Evolutionary conservation across 176 grass and related monocot species (phyloP), one percentile per base, ranked within the genome.

Genomic region (Melocanna baccifera): DNA sequence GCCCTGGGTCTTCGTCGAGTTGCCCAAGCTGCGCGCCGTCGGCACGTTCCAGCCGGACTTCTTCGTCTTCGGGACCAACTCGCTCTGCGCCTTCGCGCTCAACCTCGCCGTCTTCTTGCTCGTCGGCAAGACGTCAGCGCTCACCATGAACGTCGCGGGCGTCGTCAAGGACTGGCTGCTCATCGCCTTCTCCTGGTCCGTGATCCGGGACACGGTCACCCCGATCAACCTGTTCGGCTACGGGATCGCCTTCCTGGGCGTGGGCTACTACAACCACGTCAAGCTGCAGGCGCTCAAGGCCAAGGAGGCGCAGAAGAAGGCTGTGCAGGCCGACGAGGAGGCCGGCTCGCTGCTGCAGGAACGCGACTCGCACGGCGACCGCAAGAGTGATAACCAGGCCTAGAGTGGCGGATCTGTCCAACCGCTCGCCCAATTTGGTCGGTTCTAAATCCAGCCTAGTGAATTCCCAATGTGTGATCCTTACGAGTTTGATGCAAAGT

Each of bases 121-220:
- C 4, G 95, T 97, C 19, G 95, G 95, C 12, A 97, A 97, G 88
- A 97, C 95, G 62, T 97, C 95, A 18, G 95, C 95, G 62, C 91
- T 97, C 40, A 97, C 95, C 66, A 97, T 97, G 95, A 97, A 97
- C n/a, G 95, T 97, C 6, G 95, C 95, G 0, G 95, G 95, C 1
- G 95, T 97, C 1, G 95, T 97, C 71, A 97, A 97, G 86, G 95
- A 97, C 58, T 97, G 95, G 95, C 89, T 97, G n/a, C 72, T 97
- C 64, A 97, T 97, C 42, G 90, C 95, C 29, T 97, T 97, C 90
- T 97, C 95, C 5, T 97, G 95, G 95, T 94, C 95, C 3, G 95
- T 97, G 42, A 97, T 97, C 89, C 86, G 90, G 32, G 95, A 97
- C 73, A 87, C 91, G 2, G 92, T 97, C 63, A 97, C 95, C 2